A percentile compares a stretch with the other conserved stretches of the same genome.
Evolutionary conservation across 2,329 filamentous ascomycete genomes (phyloP).

Genomic region (Colletotrichum paranaense): DNA sequence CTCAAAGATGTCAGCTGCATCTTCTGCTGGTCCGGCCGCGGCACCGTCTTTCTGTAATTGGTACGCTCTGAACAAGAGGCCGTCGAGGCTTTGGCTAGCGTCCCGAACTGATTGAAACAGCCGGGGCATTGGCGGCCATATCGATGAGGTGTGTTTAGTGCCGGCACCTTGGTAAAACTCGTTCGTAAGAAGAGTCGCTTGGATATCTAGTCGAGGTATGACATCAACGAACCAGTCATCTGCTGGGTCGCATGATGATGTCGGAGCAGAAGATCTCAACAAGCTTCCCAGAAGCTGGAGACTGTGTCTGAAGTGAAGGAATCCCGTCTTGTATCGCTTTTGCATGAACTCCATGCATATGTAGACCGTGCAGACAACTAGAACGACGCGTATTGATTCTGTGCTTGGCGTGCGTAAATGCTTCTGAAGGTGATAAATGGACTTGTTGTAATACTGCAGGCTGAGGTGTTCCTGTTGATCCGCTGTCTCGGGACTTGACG

Average conservation of each 20-base stretch:
- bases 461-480: slow-evolving; percentile 38
- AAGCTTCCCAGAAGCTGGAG: slow-evolving; percentile 44
- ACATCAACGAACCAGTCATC: slow-evolving; percentile 57
- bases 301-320: slow-evolving; percentile 56
- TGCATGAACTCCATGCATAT: slow-evolving; percentile 47
- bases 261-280: slow-evolving; percentile 38
- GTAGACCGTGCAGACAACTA: slow-evolving; percentile 52
- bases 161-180: not conserved
- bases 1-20: not conserved
- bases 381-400: slow-evolving; percentile 48
- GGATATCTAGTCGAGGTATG: slow-evolving; percentile 48
- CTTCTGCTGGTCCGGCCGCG: not conserved
- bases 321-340: slow-evolving; percentile 49
- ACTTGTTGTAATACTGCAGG: slow-evolving; percentile 50
- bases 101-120: slow-evolving; percentile 12
- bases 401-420: slow-evolving; percentile 43
- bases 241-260: slow-evolving; percentile 34
- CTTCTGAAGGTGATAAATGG: slow-evolving; percentile 49
- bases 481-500: not conserved
- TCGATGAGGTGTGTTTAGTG: not conserved
- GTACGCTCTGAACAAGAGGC: slow-evolving; percentile 2
- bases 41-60: not conserved
- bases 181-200: slow-evolving; percentile 39
- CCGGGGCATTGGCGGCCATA: not conserved
- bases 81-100: slow-evolving; percentile 18